phyloP scores from a whole-genome alignment of 139 green algal species.

The Gonium pectorale region DNA sequence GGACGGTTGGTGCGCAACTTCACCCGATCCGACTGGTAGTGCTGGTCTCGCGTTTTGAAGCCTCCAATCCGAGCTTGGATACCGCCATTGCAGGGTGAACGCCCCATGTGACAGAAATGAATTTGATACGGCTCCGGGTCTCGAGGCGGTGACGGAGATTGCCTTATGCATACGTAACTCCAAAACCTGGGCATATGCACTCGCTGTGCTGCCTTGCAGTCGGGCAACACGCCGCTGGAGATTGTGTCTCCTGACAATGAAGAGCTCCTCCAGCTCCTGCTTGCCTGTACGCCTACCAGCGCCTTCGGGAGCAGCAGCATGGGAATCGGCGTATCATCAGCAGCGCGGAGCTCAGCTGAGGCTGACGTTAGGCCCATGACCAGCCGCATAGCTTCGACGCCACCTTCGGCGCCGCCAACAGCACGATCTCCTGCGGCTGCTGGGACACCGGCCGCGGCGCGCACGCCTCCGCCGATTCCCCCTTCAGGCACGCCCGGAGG shows the following conservation, averaged over 20 bases:
- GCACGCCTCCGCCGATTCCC: background rate
- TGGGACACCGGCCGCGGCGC: background rate
- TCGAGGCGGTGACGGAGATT: background rate
- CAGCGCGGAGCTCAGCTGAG: too few species aligned
- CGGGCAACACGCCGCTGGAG: conserved; percentile 3
- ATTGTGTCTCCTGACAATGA: background rate
- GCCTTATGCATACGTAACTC: background rate
- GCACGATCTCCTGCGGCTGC: background rate
- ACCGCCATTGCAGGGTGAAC: too few species aligned
- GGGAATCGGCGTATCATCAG: too few species aligned
- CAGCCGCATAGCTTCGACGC: too few species aligned
- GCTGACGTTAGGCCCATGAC: too few species aligned
- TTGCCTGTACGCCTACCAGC: background rate
- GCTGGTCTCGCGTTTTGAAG: too few species aligned
- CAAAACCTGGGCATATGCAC: background rate
- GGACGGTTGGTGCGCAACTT: too few species aligned
- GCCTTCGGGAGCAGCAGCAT: background rate
- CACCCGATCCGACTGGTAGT: too few species aligned
- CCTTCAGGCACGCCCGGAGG: background rate
- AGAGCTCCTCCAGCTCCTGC: conserved; percentile 18
- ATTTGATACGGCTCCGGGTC: background rate
- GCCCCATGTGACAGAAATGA: too few species aligned
- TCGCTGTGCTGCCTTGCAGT: conserved; percentile 8
- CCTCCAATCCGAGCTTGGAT: too few species aligned
- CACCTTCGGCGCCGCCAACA: background rate